Conservation (phyloP, 106 monocot genomes). For the Agapanthus africanus region DNA sequence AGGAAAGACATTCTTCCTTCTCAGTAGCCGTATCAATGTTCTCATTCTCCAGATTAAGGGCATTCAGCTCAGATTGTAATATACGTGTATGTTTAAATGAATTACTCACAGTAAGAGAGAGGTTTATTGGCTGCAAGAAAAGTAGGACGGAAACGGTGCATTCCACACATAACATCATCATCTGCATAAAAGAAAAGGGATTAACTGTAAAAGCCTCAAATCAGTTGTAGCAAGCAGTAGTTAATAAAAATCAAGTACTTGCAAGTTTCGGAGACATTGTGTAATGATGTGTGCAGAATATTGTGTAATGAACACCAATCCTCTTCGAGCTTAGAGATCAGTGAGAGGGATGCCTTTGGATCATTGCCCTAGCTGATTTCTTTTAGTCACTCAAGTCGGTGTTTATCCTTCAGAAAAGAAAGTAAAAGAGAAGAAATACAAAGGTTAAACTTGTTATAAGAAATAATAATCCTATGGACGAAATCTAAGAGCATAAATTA, state of each 20-base stretch:
- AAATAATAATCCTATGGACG: no score
- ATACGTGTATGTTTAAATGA: constrained; percentile 44
- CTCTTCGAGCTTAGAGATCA: constrained; percentile 48
- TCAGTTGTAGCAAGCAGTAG: not conserved
- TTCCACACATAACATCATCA: constrained; percentile 41
- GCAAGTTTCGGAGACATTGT: constrained; percentile 67
- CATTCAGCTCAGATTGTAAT: constrained; percentile 21
- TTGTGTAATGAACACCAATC: constrained; percentile 77
- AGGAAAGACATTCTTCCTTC: constrained; percentile 31
- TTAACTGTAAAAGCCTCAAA: not conserved
- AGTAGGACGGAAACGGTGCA: constrained; percentile 56
- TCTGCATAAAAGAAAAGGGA: constrained; percentile 28
- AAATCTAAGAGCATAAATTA: no score
- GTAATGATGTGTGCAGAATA: constrained; percentile 45
- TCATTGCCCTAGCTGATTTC: constrained; percentile 32
- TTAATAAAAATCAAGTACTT: constrained; percentile 13
- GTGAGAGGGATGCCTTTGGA: constrained; percentile 8
- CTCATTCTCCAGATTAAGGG: constrained; percentile 10
- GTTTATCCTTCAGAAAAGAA: constrained; percentile 72
- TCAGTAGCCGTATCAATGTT: constrained; percentile 13
- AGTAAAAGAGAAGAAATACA: no score
- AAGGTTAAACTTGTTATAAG: no score
- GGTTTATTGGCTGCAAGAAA: constrained; percentile 32
- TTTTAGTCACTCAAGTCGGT: constrained; percentile 45
- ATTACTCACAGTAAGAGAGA: constrained; percentile 14